Conservation (phyloP, 78 protist species). For the Dictyostelium brefeldianum region DNA sequence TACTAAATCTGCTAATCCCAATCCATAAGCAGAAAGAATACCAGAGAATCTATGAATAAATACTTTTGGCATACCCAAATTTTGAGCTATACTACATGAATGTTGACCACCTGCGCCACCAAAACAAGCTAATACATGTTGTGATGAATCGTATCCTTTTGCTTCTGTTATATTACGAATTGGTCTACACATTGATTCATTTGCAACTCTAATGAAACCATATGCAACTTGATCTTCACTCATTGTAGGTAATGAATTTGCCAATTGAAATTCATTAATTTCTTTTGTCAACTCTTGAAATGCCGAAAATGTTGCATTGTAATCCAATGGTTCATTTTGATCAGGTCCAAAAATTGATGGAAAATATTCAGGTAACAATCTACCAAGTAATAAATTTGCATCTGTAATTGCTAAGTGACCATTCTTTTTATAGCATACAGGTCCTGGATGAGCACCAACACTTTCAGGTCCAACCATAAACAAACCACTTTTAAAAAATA, state of each 20-base stretch:
- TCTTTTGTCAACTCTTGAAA: constrained; percentile 76
- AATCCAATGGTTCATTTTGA: constrained; percentile 92
- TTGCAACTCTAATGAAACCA: constrained; percentile 95
- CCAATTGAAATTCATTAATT: constrained; percentile 35
- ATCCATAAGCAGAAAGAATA: constrained; percentile 94
- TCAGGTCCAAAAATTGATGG: constrained; percentile 94
- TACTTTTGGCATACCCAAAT: constrained; percentile 90
- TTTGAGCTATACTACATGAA: constrained; percentile 95
- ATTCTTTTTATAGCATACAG: constrained; percentile 96
- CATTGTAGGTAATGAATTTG: constrained; percentile 43
- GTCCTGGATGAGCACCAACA: constrained; percentile 93
- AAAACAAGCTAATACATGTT: constrained; percentile 93
- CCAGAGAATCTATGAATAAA: constrained; percentile 91
- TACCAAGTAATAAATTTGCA: constrained; percentile 95
- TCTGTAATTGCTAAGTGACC: constrained; percentile 95
- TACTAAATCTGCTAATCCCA: constrained; percentile 91
- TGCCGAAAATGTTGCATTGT: constrained; percentile 37
- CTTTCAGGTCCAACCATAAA: constrained; percentile 96
- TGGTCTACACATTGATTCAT: constrained; percentile 97
- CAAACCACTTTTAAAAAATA: constrained; percentile 88
- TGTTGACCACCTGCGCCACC: constrained; percentile 99
- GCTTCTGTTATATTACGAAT: constrained; percentile 93
- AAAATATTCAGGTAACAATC: constrained; percentile 91
- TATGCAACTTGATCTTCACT: constrained; percentile 89
- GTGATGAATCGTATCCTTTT: constrained; percentile 85